A percentile compares a stretch with the other conserved stretches of the same genome.
Evolutionary conservation across 192 early-diverging fungal genomes (phyloP).

Genomic region (Rhizoclosmatium sp.): DNA sequence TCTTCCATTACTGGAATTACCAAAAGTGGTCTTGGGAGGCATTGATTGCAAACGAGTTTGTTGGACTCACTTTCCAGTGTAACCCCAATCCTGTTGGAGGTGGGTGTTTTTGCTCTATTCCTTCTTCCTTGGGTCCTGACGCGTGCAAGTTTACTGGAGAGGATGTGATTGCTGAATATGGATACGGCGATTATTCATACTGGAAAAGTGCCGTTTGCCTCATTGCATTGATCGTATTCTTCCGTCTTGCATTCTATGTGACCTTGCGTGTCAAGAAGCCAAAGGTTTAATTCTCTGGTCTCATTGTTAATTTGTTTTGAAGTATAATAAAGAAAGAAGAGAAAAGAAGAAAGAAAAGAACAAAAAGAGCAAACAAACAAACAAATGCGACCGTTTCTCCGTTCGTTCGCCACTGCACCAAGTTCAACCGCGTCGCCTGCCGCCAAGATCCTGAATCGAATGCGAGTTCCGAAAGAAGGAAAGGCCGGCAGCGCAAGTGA

Average conservation of each 20-base stretch:
- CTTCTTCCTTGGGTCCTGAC: conserved; percentile 1
- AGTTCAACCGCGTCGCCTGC: neutral
- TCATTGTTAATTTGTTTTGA: neutral
- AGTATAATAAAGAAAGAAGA: neutral
- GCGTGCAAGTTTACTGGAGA: conserved; percentile 32
- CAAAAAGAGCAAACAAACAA: neutral
- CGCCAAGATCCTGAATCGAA: neutral
- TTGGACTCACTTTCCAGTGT: conserved; percentile 27
- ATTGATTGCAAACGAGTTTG: conserved; percentile 34
- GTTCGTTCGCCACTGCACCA: neutral
- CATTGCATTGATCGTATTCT: conserved; percentile 30
- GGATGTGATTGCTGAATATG: conserved; percentile 29
- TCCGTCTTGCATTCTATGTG: conserved; percentile 13
- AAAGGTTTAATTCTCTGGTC: conserved; percentile 4
- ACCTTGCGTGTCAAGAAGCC: conserved; percentile 29
- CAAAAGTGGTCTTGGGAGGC: conserved; percentile 39
- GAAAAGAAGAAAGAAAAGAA: neutral
- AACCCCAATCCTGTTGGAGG: neutral
- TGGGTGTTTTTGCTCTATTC: conserved; percentile 22
- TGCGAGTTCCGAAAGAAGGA: too few relatives aligned
- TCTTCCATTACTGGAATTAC: conserved; percentile 48
- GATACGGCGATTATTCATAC: conserved; percentile 2
- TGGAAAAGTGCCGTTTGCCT: conserved; percentile 32
- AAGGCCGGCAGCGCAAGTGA: neutral
- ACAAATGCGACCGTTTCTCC: neutral